Evolutionary conservation across 495 filamentous ascomycete species (phyloP).

Genomic region (Neurospora sp.): DNA sequence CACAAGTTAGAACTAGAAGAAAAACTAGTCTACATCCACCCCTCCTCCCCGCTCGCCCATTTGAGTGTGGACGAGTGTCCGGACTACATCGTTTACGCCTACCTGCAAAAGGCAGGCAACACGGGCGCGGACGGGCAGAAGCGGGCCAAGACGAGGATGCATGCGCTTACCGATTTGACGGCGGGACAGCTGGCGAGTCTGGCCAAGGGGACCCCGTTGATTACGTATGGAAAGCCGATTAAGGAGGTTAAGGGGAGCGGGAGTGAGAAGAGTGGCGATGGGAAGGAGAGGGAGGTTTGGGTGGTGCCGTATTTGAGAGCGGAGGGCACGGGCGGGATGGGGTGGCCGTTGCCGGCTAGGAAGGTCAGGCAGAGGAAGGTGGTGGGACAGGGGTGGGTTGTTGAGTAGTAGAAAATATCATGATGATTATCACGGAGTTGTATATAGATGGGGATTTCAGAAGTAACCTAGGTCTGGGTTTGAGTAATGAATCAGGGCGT

Average conservation of each 20-base stretch:
- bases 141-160: slow-evolving; percentile 77
- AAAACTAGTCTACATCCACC: slow-evolving; percentile 68
- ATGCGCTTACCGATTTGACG: slow-evolving; percentile 68
- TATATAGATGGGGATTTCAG: neutral
- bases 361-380: slow-evolving; percentile 76
- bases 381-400: slow-evolving; percentile 63
- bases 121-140: slow-evolving; percentile 33
- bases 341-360: slow-evolving; percentile 76
- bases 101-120: slow-evolving; percentile 63
- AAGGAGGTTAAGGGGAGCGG: slow-evolving; percentile 44
- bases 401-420: slow-evolving; percentile 23
- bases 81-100: slow-evolving; percentile 76
- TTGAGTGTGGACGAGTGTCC: slow-evolving; percentile 61
- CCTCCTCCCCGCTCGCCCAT: slow-evolving; percentile 66
- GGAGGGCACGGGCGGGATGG: slow-evolving; percentile 47
- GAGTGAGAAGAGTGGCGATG: slow-evolving; percentile 32
- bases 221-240: slow-evolving; percentile 82
- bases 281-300: slow-evolving; percentile 63
- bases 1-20: slow-evolving; percentile 32
- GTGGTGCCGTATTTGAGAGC: slow-evolving; percentile 68
- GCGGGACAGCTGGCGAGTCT: slow-evolving; percentile 67
- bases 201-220: slow-evolving; percentile 74
- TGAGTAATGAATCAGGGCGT: neutral
- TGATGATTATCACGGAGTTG: neutral
- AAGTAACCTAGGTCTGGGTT: neutral